phyloP scores from a whole-genome alignment of 257 asterid species.

The Leptodermis oblonga region DNA sequence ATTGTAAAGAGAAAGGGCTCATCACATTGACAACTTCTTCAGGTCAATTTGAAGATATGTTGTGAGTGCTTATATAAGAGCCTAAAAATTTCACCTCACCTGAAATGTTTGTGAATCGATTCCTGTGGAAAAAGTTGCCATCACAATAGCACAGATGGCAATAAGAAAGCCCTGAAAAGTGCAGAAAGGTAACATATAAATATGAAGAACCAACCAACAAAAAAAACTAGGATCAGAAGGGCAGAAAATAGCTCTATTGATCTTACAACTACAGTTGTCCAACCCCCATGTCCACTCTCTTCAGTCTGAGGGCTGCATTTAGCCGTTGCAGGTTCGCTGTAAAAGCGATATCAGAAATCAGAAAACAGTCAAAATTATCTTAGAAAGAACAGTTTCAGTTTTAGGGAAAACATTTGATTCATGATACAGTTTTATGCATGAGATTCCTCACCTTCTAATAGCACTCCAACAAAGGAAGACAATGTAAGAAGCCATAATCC shows the following conservation, averaged over 20 bases:
- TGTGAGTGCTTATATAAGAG: background rate
- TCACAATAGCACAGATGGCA: constrained; percentile 75
- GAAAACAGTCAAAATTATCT: background rate
- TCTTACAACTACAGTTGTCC: constrained; percentile 77
- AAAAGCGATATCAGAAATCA: constrained; percentile 10
- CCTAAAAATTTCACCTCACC: constrained; percentile 57
- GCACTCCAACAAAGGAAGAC: constrained; percentile 96
- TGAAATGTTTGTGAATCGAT: constrained; percentile 89
- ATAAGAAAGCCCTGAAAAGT: constrained; percentile 64
- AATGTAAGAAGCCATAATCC: constrained; percentile 93
- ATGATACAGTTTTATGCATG: background rate
- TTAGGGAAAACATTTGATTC: background rate
- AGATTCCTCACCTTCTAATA: constrained; percentile 57
- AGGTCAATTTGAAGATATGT: background rate
- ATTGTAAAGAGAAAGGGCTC: background rate
- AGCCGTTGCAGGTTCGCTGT: constrained; percentile 80
- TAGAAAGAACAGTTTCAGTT: background rate
- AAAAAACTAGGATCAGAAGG: background rate
- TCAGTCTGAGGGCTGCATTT: constrained; percentile 68
- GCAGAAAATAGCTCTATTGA: background rate
- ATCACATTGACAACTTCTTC: background rate
- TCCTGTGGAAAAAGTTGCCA: constrained; percentile 94
- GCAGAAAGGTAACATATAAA: background rate
- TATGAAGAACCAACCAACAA: background rate
- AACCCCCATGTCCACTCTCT: constrained; percentile 55